A percentile compares a stretch with the other conserved stretches of the same genome.
These are phyloP conservation scores for Sporothrix mexicana DNA, from an alignment of 2,329 filamentous ascomycete genomes.

Conservation along the genomic window DNA sequence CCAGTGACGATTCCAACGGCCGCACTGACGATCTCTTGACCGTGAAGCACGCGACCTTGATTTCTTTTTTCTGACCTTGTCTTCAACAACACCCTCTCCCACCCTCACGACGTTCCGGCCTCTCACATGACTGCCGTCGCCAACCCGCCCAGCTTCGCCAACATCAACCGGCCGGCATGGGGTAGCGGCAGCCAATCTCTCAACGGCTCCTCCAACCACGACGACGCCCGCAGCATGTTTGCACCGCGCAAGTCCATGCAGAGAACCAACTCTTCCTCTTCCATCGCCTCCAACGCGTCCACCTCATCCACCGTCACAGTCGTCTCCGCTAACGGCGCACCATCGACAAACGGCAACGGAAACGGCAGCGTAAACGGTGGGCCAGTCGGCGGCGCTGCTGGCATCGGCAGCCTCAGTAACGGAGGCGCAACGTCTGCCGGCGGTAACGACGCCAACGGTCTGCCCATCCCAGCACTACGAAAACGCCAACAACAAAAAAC, in stretches of 20 bases:
- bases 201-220: conserved; percentile 72
- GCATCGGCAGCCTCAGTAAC: conserved; percentile 2
- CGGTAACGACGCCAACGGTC: conserved; percentile 57
- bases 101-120: conserved; percentile 34
- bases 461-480: conserved; percentile 56
- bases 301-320: conserved; percentile 65
- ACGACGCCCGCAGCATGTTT: conserved; percentile 87
- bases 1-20: not conserved
- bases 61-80: not conserved
- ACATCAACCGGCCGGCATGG: conserved; percentile 70
- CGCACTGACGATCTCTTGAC: not conserved
- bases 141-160: conserved; percentile 67
- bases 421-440: conserved; percentile 35
- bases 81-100: conserved; percentile 31
- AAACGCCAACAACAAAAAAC: conserved; percentile 58
- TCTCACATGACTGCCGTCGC: conserved; percentile 70
- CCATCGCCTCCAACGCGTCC: conserved; percentile 71
- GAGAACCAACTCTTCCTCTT: conserved; percentile 89
- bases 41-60: conserved; percentile 11
- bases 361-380: not conserved
- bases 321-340: conserved; percentile 60
- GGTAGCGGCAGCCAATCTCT: conserved; percentile 59
- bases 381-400: conserved; percentile 47
- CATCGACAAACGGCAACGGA: conserved; percentile 49
- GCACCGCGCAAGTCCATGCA: conserved; percentile 86